A percentile compares a stretch with the other conserved stretches of the same genome.
Conservation (phyloP, 2,329 filamentous ascomycete genomes). For the Nemania diffusa region DNA sequence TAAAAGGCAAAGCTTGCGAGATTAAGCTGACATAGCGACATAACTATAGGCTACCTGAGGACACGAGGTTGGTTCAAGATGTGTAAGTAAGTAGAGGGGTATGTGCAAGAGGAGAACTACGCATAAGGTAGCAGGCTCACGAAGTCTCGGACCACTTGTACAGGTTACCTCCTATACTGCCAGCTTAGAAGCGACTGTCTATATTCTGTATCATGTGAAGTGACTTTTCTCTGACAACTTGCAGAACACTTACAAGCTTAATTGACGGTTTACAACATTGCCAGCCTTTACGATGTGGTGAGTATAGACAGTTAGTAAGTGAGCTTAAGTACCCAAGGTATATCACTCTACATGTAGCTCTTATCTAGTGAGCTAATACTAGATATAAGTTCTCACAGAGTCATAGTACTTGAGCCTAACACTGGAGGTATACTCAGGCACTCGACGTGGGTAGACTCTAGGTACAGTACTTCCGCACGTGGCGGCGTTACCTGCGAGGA, state of each 20-base stretch:
- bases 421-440: background rate
- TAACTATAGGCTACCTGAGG: background rate
- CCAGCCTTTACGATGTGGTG: background rate
- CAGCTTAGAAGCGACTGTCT: background rate
- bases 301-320: background rate
- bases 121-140: background rate
- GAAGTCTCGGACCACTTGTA: background rate
- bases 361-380: background rate
- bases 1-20: background rate
- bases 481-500: constrained; percentile 37
- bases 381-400: background rate
- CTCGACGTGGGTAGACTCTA: constrained; percentile 7
- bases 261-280: background rate
- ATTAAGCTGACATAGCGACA: background rate
- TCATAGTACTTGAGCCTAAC: background rate
- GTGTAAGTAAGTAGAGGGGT: background rate
- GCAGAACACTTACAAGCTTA: background rate
- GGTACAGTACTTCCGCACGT: constrained; percentile 35
- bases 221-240: background rate
- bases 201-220: background rate
- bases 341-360: background rate
- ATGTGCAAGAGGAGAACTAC: no score
- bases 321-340: background rate
- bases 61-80: background rate
- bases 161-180: background rate